Evolutionary conservation across 1,284 basidiomycete genomes (phyloP).

Genomic region (Tilletia caries): DNA sequence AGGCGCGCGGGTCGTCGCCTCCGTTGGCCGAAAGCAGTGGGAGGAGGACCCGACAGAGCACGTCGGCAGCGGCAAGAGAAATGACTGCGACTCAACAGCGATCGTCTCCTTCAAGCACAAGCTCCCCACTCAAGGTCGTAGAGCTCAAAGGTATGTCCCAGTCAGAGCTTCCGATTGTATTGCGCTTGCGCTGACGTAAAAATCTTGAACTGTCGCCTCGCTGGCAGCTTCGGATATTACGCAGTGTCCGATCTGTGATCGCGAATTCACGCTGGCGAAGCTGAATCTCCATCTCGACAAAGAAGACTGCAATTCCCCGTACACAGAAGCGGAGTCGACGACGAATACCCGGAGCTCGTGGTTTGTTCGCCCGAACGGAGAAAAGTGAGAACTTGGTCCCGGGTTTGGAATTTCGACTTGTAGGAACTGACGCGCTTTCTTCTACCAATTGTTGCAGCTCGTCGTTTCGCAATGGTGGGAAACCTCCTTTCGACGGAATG

Average conservation of each 20-base stretch:
- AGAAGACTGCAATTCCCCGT: conserved; percentile 21
- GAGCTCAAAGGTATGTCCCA: not conserved
- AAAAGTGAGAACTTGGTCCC: not conserved
- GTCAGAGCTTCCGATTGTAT: not conserved
- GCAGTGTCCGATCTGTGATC: conserved; percentile 42
- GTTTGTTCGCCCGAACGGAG: conserved; percentile 8
- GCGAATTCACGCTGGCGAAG: conserved; percentile 34
- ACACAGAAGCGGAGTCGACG: not conserved
- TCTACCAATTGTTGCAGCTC: not conserved
- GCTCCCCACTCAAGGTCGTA: not conserved
- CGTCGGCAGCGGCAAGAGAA: not conserved
- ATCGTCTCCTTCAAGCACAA: not conserved
- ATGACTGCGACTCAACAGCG: not conserved
- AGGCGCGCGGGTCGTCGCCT: not conserved
- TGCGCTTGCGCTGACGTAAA: not conserved
- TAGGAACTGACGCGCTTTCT: too few relatives aligned
- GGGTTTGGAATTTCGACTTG: too few relatives aligned
- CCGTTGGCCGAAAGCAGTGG: not conserved
- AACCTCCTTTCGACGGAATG: not conserved
- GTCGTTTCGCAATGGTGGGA: conserved; percentile 2
- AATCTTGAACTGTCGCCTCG: not conserved
- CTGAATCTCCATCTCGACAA: conserved; percentile 45
- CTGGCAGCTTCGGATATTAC: conserved; percentile 30
- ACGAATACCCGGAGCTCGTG: not conserved
- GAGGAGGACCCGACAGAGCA: conserved; percentile 5